Evolutionary conservation across 148 eudicot genomes (phyloP).

Genomic region (Gaultheria prostrata): DNA sequence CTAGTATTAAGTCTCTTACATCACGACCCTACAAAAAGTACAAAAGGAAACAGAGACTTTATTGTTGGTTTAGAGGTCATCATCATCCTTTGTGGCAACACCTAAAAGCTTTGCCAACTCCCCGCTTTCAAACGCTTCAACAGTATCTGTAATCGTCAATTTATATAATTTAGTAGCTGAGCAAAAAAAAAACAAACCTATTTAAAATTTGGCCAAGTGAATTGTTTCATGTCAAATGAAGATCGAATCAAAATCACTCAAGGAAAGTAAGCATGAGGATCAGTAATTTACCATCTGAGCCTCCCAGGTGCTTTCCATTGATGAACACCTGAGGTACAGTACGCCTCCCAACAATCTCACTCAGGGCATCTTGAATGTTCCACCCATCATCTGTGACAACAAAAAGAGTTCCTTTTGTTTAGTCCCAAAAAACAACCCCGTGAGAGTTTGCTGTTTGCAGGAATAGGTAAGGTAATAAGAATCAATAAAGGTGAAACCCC

Average conservation of each 20-base stretch:
- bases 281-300: slow-evolving; percentile 79
- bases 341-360: slow-evolving; percentile 70
- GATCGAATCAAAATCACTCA: background rate
- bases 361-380: slow-evolving; percentile 71
- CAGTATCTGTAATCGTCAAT: slow-evolving; percentile 47
- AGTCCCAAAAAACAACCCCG: background rate
- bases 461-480: background rate
- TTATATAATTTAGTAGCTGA: background rate
- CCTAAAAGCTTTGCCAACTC: slow-evolving; percentile 75
- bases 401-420: slow-evolving; percentile 8
- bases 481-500: background rate
- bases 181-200: too few species aligned
- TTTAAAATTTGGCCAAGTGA: background rate
- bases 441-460: background rate
- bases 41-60: background rate
- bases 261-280: background rate
- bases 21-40: background rate
- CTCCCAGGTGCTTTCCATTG: slow-evolving; percentile 91
- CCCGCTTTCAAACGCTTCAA: slow-evolving; percentile 68
- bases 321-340: slow-evolving; percentile 98
- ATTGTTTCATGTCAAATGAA: background rate
- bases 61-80: slow-evolving; percentile 33
- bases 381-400: slow-evolving; percentile 66
- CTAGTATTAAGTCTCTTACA: background rate
- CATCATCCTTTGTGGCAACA: slow-evolving; percentile 31